Evolutionary conservation across 176 grass and related monocot species (phyloP), one percentile per base, ranked within the genome.

Genomic region (Saccharum officinarum): DNA sequence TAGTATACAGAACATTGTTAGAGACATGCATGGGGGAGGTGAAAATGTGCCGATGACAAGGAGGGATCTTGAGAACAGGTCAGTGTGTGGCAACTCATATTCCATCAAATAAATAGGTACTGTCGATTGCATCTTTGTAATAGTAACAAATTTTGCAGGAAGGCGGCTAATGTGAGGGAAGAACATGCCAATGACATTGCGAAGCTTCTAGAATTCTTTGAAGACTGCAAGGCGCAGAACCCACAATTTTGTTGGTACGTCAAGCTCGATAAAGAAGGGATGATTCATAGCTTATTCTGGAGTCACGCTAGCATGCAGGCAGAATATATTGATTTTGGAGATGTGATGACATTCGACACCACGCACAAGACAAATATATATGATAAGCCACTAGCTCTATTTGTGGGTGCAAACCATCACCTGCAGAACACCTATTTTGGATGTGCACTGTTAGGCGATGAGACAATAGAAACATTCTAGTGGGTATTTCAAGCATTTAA

Each of bases 291-390:
- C 16, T 37, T 67, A 4, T 73, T 73, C 10, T 73, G 41, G 70
- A 73, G 70, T 15, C 70, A 73, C 28, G 70, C 70, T 3, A 73
- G 70, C n/a, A 73, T 73, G 70, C 70, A 47, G 25, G 26, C 15
- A 0, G 28, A 75, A 7, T 75, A 75, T 22, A 17, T 3, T 0
- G 44, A 75, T 17, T 75, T 55, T 54, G 73, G 46, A 2, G 73
- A 75, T 12, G 73, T 22, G 0, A 11, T 75, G 28, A 22, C 14
- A 4, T 54, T 75, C 11, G 45, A 75, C 8, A 55, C 73, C 2
- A 75, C 73, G 0, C 30, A 75, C 10, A 75, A 75, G 26, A 75
- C 25, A 2, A 74, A 75, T 9, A 9, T 20, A 8, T 75, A 75
- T 31, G 46, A 54, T 0, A 74, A 30, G 12, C 71, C 44, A 10